A percentile compares a stretch with the other conserved stretches of the same genome.
Conservation (phyloP, 306 rosid species). For the Malus orientalis region DNA sequence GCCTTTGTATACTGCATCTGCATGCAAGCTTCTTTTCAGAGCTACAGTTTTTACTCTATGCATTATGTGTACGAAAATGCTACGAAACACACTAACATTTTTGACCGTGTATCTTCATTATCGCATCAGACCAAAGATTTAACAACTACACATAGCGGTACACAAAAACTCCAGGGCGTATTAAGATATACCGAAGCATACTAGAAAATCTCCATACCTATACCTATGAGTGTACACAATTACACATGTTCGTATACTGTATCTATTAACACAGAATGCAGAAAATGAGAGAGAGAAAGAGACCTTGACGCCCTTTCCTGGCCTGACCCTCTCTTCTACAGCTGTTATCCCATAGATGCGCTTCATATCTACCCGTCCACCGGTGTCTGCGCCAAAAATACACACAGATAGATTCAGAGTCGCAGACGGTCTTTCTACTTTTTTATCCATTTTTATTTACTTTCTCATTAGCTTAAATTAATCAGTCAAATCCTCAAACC, state of each 20-base stretch:
- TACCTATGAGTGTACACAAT: background rate
- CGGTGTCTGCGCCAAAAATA: slow-evolving; percentile 51
- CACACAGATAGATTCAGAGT: background rate
- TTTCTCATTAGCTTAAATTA: background rate
- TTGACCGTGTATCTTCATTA: too few species aligned
- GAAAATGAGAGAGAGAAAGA: background rate
- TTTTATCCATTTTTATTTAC: background rate
- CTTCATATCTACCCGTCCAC: slow-evolving; percentile 99
- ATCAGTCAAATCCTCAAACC: background rate
- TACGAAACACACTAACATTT: too few species aligned
- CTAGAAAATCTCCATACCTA: background rate
- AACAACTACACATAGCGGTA: too few species aligned
- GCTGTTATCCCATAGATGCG: slow-evolving; percentile 99
- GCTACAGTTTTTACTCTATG: background rate
- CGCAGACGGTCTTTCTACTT: background rate
- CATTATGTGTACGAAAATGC: background rate
- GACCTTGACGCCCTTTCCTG: slow-evolving; percentile 98
- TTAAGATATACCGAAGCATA: too few species aligned
- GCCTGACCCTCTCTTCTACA: slow-evolving; percentile 99
- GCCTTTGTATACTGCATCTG: slow-evolving; percentile 22
- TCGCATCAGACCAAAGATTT: too few species aligned
- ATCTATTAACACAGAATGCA: background rate
- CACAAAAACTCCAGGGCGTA: too few species aligned
- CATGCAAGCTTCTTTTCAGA: slow-evolving; percentile 47
- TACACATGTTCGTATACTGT: background rate